Evolutionary conservation across 2,329 filamentous ascomycete genomes (phyloP), one percentile per base, ranked within the genome.

Genomic region (Aspergillus phoenicis): DNA sequence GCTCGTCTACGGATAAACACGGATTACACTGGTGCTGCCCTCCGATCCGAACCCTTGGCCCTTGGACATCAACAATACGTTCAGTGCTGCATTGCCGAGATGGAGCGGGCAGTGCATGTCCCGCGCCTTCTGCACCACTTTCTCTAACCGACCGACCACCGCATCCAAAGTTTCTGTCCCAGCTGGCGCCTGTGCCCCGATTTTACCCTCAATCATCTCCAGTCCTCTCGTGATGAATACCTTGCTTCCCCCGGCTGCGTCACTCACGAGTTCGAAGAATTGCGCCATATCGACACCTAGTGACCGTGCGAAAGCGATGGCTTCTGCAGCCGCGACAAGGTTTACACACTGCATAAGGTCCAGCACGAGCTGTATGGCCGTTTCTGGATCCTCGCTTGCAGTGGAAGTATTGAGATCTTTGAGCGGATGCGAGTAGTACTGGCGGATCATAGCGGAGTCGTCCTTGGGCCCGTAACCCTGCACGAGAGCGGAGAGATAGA

Each of bases 401-500:
- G 70, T 65, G 39, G 76, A 69, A 20, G 69, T 63, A 4, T 43
- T 26, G 1, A 80, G 75, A 20, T 76, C 70, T n/a, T 74, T 63
- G 11, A 83, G 75, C 0, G 81, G 75, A 0, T 77, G 72, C 15
- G 70, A 38, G 56, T 67, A 75, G 73, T 85, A 87, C 53, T 85
- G 78, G 56, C 83, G 83, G 15, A 87, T 83, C 66, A 86, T 77
- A 11, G 82, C 80, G 2, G 84, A 82, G 64, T 87, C 84, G 64
- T 86, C 84, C 54, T 84, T 77, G 11, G 78, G 70, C 0, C 82
- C 80, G 64, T 80, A 87, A 8, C 87, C 88, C 43, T 84, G 82
- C 24, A 83, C 79, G 7, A 89, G 73, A 13, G 82, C 86, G 28
- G 84, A 75, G 58, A 89, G 82, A 70, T 89, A 90, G 28, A 84